These are phyloP conservation scores for Xerophyta viscosa DNA, from an alignment of 106 monocot species.

Conservation along the genomic window DNA sequence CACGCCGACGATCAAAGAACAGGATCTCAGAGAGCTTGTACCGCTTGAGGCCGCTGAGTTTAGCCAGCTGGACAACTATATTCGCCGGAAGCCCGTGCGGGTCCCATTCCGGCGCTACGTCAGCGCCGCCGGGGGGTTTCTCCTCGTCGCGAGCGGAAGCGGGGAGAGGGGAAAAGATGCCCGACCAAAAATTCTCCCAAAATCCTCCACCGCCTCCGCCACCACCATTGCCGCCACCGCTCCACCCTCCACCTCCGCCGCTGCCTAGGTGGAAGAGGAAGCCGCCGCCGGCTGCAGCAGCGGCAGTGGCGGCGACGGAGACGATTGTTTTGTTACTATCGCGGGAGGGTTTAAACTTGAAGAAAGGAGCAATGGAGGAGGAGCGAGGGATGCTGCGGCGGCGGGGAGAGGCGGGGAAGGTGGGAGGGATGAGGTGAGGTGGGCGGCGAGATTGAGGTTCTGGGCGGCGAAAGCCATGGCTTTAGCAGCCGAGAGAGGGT, in stretches of 20 bases:
- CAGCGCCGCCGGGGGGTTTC: slow-evolving; percentile 6
- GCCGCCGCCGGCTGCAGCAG: slow-evolving; percentile 14
- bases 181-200: slow-evolving; percentile 54
- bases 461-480: slow-evolving; percentile 17
- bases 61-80: slow-evolving; percentile 53
- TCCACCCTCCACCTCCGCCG: slow-evolving; percentile 30
- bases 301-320: slow-evolving; percentile 24
- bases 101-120: slow-evolving; percentile 67
- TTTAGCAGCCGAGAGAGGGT: too few relatives aligned
- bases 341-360: neutral
- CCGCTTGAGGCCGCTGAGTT: slow-evolving; percentile 82
- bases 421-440: neutral
- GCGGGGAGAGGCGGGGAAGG: neutral
- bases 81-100: slow-evolving; percentile 82
- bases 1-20: slow-evolving; percentile 63
- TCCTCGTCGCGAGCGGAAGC: slow-evolving; percentile 53
- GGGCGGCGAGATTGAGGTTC: slow-evolving; percentile 1
- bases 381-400: neutral
- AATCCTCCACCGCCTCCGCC: slow-evolving; percentile 25
- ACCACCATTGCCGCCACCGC: slow-evolving; percentile 32
- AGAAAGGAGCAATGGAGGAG: neutral
- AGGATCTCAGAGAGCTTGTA: slow-evolving; percentile 91
- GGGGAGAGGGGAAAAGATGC: slow-evolving; percentile 30
- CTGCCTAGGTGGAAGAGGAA: slow-evolving; percentile 25
- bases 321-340: neutral